Evolutionary conservation across 2,329 filamentous ascomycete species (phyloP).

Genomic region (Nigrospora osmanthi): DNA sequence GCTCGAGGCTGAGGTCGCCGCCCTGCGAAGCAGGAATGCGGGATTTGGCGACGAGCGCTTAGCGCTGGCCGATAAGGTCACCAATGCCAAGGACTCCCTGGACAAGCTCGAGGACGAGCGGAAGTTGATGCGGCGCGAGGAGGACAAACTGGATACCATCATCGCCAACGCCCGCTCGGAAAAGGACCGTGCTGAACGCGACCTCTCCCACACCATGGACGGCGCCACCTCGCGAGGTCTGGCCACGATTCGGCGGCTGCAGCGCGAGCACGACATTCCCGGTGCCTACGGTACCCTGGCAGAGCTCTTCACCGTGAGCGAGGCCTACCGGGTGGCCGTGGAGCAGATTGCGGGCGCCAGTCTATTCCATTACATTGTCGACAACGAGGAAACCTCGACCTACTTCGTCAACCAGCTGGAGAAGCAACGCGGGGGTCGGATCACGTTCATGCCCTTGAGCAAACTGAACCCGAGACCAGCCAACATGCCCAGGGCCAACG

Average conservation of each 20-base stretch:
- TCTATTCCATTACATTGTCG: conserved; percentile 93
- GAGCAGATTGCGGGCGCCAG: conserved; percentile 90
- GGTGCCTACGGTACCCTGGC: conserved; percentile 90
- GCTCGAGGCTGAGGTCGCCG: conserved; percentile 65
- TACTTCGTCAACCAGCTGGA: conserved; percentile 73
- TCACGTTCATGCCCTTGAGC: conserved; percentile 92
- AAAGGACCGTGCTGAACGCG: conserved; percentile 67
- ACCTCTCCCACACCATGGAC: conserved; percentile 80
- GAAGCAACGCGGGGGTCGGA: conserved; percentile 70
- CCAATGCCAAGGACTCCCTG: conserved; percentile 67
- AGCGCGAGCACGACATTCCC: conserved; percentile 68
- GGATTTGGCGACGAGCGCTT: conserved; percentile 71
- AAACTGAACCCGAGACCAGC: conserved; percentile 63
- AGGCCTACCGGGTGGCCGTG: conserved; percentile 79
- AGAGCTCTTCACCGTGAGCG: conserved; percentile 81
- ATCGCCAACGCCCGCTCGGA: conserved; percentile 70
- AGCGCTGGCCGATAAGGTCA: conserved; percentile 64
- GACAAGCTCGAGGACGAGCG: conserved; percentile 79
- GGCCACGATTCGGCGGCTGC: conserved; percentile 77
- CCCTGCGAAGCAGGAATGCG: conserved; percentile 65
- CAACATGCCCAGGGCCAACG: conserved; percentile 77
- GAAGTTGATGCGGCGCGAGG: conserved; percentile 80
- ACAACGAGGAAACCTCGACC: conserved; percentile 81
- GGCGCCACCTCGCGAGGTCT: conserved; percentile 79
- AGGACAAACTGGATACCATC: conserved; percentile 76